Base-by-base conservation (phyloP, 192 early-diverging fungal genomes). In the Linnemannia schmuckeri region DNA sequence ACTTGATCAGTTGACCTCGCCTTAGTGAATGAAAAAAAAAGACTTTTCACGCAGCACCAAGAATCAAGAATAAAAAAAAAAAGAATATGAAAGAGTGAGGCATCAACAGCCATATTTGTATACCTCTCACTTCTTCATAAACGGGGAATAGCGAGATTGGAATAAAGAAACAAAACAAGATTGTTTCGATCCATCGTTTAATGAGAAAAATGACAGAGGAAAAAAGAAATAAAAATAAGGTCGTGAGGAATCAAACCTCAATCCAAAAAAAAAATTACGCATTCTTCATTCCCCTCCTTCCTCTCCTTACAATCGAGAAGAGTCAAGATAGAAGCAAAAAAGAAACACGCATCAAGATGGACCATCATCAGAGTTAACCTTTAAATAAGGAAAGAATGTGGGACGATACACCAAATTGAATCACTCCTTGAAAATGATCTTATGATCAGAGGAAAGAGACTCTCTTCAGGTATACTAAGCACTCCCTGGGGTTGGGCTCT, bases 181-280 rank as follows among this genome's bases (percentile, higher is more conserved):
- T 20, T 4, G 5, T 52, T 52, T 52, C 3, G 18, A 52, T 20
- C 49, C 49, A 10, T 38, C 15, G 24, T 44, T 44, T 5, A 10
- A 37, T 37, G 3, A 17, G n/a, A 35, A 47, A 52, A 47, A 78
- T 8, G 69, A 54, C 37, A 70, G n/a, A 24, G 7, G 38, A 54
- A 55, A 54, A 40, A 12, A 24, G 24, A 46, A 61, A 68, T 52
- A 37, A 20, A 73, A 69, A 20, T 6, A n/a, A 83, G 70, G 76
- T 47, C 42, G 70, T 68, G 81, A 74, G 81, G 81, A 83, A 71
- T 83, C 81, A 83, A 83, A 83, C 75, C 81, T 72, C 81, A 44
- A 73, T 81, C 80, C 80, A 70, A 20, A 24, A 30, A 10, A 22
- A 20, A 24, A 30, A 10, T 9, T 17, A 71, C 8, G 15, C n/a